Evolutionary conservation across 768 basidiomycete genomes (phyloP), one percentile per base, ranked within the genome.

Genomic region (Pleurotus ostreatus): DNA sequence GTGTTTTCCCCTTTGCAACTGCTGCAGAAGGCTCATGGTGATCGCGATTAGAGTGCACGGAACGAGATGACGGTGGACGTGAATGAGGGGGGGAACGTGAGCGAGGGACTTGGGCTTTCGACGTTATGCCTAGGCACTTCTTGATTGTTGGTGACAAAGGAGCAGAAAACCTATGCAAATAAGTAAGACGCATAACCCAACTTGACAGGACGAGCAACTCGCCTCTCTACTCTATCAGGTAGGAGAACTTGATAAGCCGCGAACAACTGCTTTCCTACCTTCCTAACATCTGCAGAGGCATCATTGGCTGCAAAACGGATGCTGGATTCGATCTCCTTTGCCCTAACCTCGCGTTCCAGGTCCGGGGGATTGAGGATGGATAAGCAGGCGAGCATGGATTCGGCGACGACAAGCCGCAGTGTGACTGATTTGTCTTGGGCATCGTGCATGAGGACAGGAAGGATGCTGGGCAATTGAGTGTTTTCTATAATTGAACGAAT

Each of bases 321-420:
- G 46, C 89, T 78, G 9, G 68, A 74, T 67, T 94, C 92, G 23
- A 94, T 74, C 40, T 88, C 83, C 45, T 74, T 74, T 0, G 82
- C 84, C 13, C 86, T 74, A 0, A 71, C 58, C 46, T 90, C 88
- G 66, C 81, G 87, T 68, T 89, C 88, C 26, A 92, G 67, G 61
- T 92, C 88, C 0, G 88, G 88, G 7, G 89, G 90, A 68, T 89
- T 90, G 66, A 85, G 86, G 61, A 80, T 84, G 58, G 88, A 88
- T 52, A 93, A 71, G 59, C 84, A 87, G 13, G 78, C 74, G 48
- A 92, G 65, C 0, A 84, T 74, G 26, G 82, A 76, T 67, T 92
- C 89, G 2, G 83, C 80, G n/a, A 83, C 81, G 15, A 79, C 77
- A 4, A 88, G 64, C 52, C 92, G 79, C 25, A 87, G 71, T 2